Evolutionary conservation across 192 early-diverging fungal genomes (phyloP), one percentile per base, ranked within the genome.

Genomic region (Linnemannia hyalina): DNA sequence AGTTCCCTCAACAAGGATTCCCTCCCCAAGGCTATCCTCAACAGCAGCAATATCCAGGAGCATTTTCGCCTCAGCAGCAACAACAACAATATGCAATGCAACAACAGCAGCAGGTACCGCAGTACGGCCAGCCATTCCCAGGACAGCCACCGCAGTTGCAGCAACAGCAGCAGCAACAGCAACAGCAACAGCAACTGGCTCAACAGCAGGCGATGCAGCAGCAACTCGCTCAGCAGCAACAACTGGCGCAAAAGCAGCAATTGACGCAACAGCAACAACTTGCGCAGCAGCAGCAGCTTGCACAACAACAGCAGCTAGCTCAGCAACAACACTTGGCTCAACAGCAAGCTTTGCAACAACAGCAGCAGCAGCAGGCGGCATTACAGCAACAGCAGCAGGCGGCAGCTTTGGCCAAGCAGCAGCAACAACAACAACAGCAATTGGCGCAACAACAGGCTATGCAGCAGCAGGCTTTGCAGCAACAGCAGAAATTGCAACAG

Each of bases 1-100:
- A 79, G 29, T 81, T 83, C 52, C 78, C 57, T 11, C 87, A 88
- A 47, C 75, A 71, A 71, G 74, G 78, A 36, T 74, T 76, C 35
- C 26, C 47, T n/a, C 40, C 76, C 23, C 78, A 80, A 26, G 78
- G 72, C n/a, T 88, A 74, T 52, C 88, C 80, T 78, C 82, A 83
- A 69, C 82, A 88, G 65, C 82, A 78, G 52, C 73, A 18, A 15
- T 71, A 78, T 47, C 35, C 73, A 63, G 63, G 47, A 42, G 68
- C 68, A 9, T 55, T 76, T 22, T 79, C 75, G 35, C 41, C 70
- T 36, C 84, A 86, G 54, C 76, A 78, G 41, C 76, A 77, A n/a
- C 75, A 75, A 49, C 83, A 81, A 68, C 78, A 80, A 65, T 55
- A 75, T 20, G 35, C 73, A 13, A 18, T 47, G 41, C 82, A 78